A percentile compares a stretch with the other conserved stretches of the same genome.
These are phyloP conservation scores for Ustilago nuda DNA, from an alignment of 1,284 basidiomycete genomes.

Conservation along the genomic window DNA sequence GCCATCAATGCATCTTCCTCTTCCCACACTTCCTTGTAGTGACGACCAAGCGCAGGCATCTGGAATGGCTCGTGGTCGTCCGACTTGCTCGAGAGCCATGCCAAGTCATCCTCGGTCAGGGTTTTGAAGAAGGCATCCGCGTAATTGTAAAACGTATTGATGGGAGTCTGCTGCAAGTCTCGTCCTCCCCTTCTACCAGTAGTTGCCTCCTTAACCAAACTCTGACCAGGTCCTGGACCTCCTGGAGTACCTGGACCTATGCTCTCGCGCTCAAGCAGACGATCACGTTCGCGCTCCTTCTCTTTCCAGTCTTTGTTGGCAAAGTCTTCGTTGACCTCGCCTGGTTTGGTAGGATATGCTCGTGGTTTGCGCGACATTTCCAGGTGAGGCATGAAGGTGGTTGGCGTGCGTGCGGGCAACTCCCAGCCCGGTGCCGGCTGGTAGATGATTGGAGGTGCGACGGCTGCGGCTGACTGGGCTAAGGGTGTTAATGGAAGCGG, in stretches of 20 bases:
- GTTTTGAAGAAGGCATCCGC: constrained; percentile 68
- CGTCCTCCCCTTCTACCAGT: constrained; percentile 49
- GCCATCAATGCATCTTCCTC: constrained; percentile 79
- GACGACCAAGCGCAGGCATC: constrained; percentile 86
- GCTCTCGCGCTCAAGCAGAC: constrained; percentile 48
- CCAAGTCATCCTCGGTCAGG: constrained; percentile 67
- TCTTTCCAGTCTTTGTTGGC: constrained; percentile 65
- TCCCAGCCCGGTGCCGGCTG: constrained; percentile 57
- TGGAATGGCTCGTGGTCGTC: constrained; percentile 88
- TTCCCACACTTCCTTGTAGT: constrained; percentile 89
- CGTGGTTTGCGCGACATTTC: constrained; percentile 45
- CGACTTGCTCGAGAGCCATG: constrained; percentile 70
- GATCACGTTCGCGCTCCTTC: constrained; percentile 60
- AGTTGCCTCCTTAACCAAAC: constrained; percentile 51
- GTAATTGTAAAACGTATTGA: constrained; percentile 64
- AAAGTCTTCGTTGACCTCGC: constrained; percentile 65
- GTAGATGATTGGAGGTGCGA: constrained; percentile 24
- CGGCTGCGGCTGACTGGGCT: constrained; percentile 8
- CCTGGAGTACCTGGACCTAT: constrained; percentile 51
- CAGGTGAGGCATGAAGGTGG: constrained; percentile 53
- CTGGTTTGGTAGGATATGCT: constrained; percentile 60
- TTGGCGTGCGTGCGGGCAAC: constrained; percentile 53
- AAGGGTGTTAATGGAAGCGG: constrained; percentile 43
- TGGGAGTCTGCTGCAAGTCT: constrained; percentile 64
- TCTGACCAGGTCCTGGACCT: constrained; percentile 47